These are phyloP conservation scores for Penicillium canescens DNA, from an alignment of 495 filamentous ascomycete genomes.

Conservation along the genomic window DNA sequence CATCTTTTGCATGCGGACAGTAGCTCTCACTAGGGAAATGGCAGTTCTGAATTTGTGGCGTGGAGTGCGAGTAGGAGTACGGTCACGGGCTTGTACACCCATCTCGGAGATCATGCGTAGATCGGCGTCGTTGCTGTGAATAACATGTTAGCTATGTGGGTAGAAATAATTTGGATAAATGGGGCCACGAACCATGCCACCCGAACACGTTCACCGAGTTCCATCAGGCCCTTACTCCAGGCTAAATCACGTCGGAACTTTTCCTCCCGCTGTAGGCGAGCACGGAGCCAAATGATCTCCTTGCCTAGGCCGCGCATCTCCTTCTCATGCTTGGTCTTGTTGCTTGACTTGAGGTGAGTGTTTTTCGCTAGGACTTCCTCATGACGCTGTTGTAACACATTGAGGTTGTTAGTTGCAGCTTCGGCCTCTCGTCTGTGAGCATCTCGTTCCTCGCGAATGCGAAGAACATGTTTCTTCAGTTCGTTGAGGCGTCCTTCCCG, in stretches of 20 bases:
- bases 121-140: constrained; percentile 82
- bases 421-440: constrained; percentile 49
- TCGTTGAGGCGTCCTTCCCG: constrained; percentile 55
- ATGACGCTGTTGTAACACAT: constrained; percentile 53
- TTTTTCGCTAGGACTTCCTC: constrained; percentile 52
- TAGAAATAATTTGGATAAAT: constrained; percentile 13
- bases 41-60: constrained; percentile 50
- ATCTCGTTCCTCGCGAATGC: constrained; percentile 61
- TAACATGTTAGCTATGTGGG: constrained; percentile 14
- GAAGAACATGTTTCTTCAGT: constrained; percentile 54
- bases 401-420: constrained; percentile 51
- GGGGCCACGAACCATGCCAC: constrained; percentile 72
- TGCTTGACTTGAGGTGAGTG: constrained; percentile 36
- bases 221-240: constrained; percentile 80
- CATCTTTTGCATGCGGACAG: constrained; percentile 55
- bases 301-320: constrained; percentile 82
- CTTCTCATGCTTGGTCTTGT: constrained; percentile 63
- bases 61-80: constrained; percentile 29
- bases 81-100: constrained; percentile 55
- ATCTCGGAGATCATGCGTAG: constrained; percentile 80
- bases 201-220: constrained; percentile 72
- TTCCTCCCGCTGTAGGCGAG: constrained; percentile 74
- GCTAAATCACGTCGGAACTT: constrained; percentile 73
- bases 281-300: constrained; percentile 87
- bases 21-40: constrained; percentile 53